Base-by-base conservation (phyloP, 371 early-diverging fungal genomes). In the Apophysomyces ossiformis region DNA sequence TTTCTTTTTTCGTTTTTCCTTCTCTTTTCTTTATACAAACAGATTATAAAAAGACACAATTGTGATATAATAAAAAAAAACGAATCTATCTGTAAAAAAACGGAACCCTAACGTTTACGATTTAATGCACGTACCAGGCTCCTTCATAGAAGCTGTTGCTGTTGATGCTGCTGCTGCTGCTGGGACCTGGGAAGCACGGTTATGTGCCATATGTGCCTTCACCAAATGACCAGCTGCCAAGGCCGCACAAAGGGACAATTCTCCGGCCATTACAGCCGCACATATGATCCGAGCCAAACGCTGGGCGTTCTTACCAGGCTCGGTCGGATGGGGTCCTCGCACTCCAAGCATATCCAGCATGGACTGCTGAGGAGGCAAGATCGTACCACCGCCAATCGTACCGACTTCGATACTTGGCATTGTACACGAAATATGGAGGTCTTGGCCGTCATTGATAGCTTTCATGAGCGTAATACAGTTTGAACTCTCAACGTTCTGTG, bases 341-440 rank as follows among this genome's bases (percentile, higher is more conserved):
- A 93, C 93, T 21, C 95, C 95, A 38, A 98, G 85, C 83, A 97
- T 82, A 37, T 94, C 92, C 66, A 98, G 73, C 77, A 94, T 92
- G 1, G 95, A 85, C 13, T 90, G 88, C 71, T 96, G 96, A 13
- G 98, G 91, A 38, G 90, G 89, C 47, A 98, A 71, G n/a, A 86
- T 86, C 0, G 98, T 98, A 36, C 98, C 98, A 41, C 98, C 98
- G 21, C 98, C 98, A 58, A 98, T 86, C 0, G 97, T 96, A 21
- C 98, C 98, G 11, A 97, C 96, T 73, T 96, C 95, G 63, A 97
- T 91, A 65, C 92, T 93, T 1, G 98, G 98, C 98, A 98, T 98
- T 1, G 93, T 91, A 73, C 93, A 92, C 37, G 92, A 91, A 59
- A 98, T 91, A 68, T 89, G 85, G 67, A 98, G 81, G 68, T 94